phyloP scores from a whole-genome alignment of 495 filamentous ascomycete species.

The Penicillium coprophilum region DNA sequence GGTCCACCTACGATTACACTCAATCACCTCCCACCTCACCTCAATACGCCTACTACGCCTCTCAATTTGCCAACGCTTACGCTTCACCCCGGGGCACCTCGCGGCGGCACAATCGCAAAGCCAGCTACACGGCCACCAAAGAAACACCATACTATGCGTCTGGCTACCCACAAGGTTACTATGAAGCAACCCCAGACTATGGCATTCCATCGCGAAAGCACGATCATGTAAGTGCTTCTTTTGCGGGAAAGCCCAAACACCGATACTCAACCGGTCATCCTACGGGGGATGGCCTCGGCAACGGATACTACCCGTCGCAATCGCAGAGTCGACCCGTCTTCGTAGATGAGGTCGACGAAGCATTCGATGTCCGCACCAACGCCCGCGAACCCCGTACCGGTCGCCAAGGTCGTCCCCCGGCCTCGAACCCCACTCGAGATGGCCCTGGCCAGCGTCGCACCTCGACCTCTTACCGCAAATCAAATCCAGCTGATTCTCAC shows the following conservation, averaged over 20 bases:
- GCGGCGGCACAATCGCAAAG: slow-evolving; percentile 48
- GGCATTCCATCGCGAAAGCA: slow-evolving; percentile 51
- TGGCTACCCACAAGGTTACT: slow-evolving; percentile 38
- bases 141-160: slow-evolving; percentile 45
- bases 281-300: slow-evolving; percentile 43
- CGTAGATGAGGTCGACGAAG: slow-evolving; percentile 57
- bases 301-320: slow-evolving; percentile 33
- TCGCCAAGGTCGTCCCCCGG: slow-evolving; percentile 27
- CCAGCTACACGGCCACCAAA: slow-evolving; percentile 46
- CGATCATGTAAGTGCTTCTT: slow-evolving; percentile 60
- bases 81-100: slow-evolving; percentile 40
- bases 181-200: slow-evolving; percentile 50
- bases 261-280: slow-evolving; percentile 41
- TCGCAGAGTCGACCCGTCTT: slow-evolving; percentile 54
- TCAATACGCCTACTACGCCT: slow-evolving; percentile 49
- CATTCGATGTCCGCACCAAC: slow-evolving; percentile 41
- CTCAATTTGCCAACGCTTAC: slow-evolving; percentile 43
- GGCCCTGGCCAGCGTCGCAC: slow-evolving; percentile 36
- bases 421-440: slow-evolving; percentile 25
- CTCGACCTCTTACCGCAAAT: slow-evolving; percentile 44
- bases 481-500: slow-evolving; percentile 53
- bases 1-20: slow-evolving; percentile 51
- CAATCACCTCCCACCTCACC: slow-evolving; percentile 53
- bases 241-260: slow-evolving; percentile 41
- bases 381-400: slow-evolving; percentile 30